Percentiles rank a stretch among this genome's conserved stretches.
Conservation (phyloP, 2,329 filamentous ascomycete genomes). For the Setomelanomma holmii region DNA sequence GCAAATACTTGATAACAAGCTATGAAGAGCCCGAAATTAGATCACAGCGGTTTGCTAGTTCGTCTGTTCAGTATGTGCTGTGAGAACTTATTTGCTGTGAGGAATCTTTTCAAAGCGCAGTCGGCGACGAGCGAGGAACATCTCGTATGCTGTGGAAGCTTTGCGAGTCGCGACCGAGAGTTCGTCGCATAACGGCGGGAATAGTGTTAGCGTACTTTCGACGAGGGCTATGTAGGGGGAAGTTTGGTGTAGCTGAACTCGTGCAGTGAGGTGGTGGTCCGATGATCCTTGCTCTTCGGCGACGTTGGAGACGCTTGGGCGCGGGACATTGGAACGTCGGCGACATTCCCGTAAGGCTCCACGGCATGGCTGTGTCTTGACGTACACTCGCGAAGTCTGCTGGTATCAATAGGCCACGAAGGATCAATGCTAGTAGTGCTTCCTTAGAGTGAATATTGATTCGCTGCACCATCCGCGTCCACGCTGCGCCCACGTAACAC, state of each 20-base stretch:
- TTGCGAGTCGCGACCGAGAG: not conserved
- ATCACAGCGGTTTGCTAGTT: too few relatives aligned
- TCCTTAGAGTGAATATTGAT: too few relatives aligned
- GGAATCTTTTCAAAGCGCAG: not conserved
- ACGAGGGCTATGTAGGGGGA: not conserved
- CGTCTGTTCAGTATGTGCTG: too few relatives aligned
- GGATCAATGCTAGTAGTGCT: too few relatives aligned
- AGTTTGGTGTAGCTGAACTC: not conserved
- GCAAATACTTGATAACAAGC: too few relatives aligned
- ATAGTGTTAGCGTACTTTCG: not conserved
- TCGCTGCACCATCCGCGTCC: too few relatives aligned
- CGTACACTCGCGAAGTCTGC: too few relatives aligned
- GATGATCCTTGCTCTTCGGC: not conserved
- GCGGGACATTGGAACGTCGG: not conserved
- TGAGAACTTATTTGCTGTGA: too few relatives aligned
- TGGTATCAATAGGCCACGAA: too few relatives aligned
- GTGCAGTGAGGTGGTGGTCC: not conserved
- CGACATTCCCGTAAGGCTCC: too few relatives aligned
- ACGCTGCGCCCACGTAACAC: too few relatives aligned
- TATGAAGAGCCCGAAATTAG: not conserved
- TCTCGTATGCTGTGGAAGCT: not conserved
- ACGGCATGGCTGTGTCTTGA: too few relatives aligned
- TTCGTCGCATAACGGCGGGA: not conserved
- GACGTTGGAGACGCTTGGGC: not conserved
- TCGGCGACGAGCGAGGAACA: not conserved